These are phyloP conservation scores for Aspergillus baeticus DNA, from an alignment of 495 filamentous ascomycete species.

Conservation along the genomic window DNA sequence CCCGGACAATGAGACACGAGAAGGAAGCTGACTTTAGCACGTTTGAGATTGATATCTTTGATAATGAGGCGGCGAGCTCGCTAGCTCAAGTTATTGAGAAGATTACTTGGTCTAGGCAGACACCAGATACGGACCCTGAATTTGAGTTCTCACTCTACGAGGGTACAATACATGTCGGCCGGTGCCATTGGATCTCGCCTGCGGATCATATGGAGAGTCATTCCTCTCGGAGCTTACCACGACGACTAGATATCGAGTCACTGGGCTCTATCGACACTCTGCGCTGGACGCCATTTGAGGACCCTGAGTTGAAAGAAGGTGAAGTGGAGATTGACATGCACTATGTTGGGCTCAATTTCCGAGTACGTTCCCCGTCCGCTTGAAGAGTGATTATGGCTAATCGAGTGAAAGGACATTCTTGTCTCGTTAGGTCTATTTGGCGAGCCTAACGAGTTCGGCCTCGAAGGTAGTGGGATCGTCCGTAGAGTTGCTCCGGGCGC, in stretches of 20 bases:
- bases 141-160: slow-evolving; percentile 1
- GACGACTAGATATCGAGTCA: not conserved
- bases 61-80: not conserved
- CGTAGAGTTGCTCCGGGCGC: slow-evolving; percentile 35
- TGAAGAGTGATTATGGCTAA: not conserved
- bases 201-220: not conserved
- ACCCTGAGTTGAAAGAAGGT: not conserved
- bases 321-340: slow-evolving; percentile 20
- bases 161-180: not conserved
- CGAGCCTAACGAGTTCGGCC: slow-evolving; percentile 13
- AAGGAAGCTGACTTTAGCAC: not conserved
- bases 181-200: not conserved
- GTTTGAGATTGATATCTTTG: not conserved
- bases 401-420: slow-evolving; percentile 32
- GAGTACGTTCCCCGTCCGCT: slow-evolving; percentile 20
- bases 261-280: not conserved
- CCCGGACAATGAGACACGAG: not conserved
- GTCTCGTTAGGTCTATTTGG: slow-evolving; percentile 32
- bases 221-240: not conserved
- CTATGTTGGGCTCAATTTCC: slow-evolving; percentile 43
- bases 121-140: not conserved
- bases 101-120: not conserved
- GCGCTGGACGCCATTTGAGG: not conserved
- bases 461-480: slow-evolving; percentile 41
- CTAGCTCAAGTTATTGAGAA: not conserved